Evolutionary conservation across 306 rosid species (phyloP).

Genomic region (Ochetophila trinervis): DNA sequence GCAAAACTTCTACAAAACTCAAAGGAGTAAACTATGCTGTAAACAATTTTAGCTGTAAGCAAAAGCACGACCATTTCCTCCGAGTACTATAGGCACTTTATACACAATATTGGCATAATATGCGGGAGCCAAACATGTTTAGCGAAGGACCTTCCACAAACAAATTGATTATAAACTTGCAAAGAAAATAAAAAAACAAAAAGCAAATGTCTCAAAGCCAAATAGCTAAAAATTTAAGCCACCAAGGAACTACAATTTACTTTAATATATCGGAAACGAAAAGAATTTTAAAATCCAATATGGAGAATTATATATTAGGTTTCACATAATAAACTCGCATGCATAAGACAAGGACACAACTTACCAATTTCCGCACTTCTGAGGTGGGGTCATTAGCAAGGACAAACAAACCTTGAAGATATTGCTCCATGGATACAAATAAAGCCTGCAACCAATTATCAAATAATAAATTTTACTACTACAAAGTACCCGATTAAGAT

Average conservation of each 20-base stretch:
- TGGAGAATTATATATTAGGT: background rate
- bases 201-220: too few species aligned
- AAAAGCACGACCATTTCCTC: background rate
- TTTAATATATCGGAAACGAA: background rate
- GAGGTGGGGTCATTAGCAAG: slow-evolving; percentile 76
- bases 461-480: slow-evolving; percentile 16
- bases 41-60: background rate
- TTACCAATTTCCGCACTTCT: slow-evolving; percentile 93
- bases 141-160: too few species aligned
- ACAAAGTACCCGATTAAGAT: slow-evolving; percentile 25
- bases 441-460: slow-evolving; percentile 56
- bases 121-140: too few species aligned
- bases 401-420: slow-evolving; percentile 89
- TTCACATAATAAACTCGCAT: slow-evolving; percentile 7
- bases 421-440: slow-evolving; percentile 74
- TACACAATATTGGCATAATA: too few species aligned
- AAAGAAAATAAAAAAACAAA: too few species aligned
- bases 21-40: background rate
- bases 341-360: slow-evolving; percentile 23
- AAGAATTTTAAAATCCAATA: background rate
- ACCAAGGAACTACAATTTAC: background rate
- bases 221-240: background rate
- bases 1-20: background rate
- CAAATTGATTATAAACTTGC: too few species aligned
- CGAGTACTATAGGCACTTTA: background rate